Evolutionary conservation across 2,329 filamentous ascomycete species (phyloP), one percentile per base, ranked within the genome.

Genomic region (Cytospora schulzeri): DNA sequence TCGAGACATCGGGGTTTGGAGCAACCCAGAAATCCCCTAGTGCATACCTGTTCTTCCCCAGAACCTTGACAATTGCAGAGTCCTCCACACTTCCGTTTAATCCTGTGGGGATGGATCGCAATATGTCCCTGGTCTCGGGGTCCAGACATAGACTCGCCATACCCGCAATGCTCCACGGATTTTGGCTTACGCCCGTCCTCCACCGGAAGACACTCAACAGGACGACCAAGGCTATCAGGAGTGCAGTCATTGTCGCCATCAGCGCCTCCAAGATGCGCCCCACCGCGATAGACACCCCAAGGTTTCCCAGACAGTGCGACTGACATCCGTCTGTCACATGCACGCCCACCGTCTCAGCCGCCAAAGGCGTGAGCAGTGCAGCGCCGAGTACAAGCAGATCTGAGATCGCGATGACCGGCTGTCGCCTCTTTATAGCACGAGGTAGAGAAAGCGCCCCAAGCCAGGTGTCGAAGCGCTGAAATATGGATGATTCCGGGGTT

Each of bases 121-220:
- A 24, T 0, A 0, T 26, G 1, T 38, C 29, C 3, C 70, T 65
- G 2, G 71, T 56, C 12, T 70, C 70, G 5, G 62, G 59, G 57
- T 74, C 71, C 35, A 70, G 67, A 11, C 70, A 55, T 9, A 76
- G 64, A 15, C 68, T 66, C 4, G 74, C 73, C 6, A 74, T 69
- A 7, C 74, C 72, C 22, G 71, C 73, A 22, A 77, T 75, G 52
- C 73, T 76, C 75, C 75, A 76, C 1, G 75, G 76, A 51, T 77
- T 76, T 0, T 73, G 69, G 5, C 68, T 60, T 2, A 77, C 73
- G 2, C 75, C 75, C 0, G 73, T 72, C 17, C 62, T 63, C 75
- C 75, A 77, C 19, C 68, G 66, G 8, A 58, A 55, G 0, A 76
- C 63, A 12, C 72, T 64, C 5, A 71, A 28, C 6, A 73, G 19